Evolutionary conservation across 257 asterid species (phyloP).

Genomic region (Cinchona pubescens): DNA sequence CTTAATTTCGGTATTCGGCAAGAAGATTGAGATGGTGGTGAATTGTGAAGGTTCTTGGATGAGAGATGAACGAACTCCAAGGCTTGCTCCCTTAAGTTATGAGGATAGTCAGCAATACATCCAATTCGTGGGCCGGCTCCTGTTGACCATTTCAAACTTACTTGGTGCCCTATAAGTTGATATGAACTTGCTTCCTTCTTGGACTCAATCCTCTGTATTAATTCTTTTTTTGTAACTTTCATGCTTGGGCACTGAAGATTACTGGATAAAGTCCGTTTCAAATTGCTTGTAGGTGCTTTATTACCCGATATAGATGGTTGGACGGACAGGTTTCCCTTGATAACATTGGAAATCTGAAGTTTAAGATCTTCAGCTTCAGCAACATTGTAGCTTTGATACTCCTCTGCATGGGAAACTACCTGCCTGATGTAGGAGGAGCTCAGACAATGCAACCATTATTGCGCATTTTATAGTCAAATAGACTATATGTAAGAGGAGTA

Average conservation of each 20-base stretch:
- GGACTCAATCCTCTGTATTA: constrained; percentile 27
- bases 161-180: constrained; percentile 42
- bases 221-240: background rate
- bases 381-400: constrained; percentile 9
- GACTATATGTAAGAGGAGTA: background rate
- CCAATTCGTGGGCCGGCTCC: constrained; percentile 47
- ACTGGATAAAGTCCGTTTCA: constrained; percentile 1
- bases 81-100: background rate
- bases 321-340: background rate
- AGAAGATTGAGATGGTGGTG: constrained; percentile 5
- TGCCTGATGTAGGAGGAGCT: background rate
- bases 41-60: background rate
- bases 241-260: background rate
- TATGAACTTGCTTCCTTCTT: constrained; percentile 35
- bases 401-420: constrained; percentile 14
- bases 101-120: constrained; percentile 21
- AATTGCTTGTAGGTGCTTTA: constrained; percentile 4
- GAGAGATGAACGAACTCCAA: constrained; percentile 6
- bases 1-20: background rate
- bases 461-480: background rate
- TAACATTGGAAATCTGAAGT: background rate
- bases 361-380: background rate
- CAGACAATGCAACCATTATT: background rate
- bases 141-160: constrained; percentile 39
- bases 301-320: background rate